Conservation (phyloP, 2,329 filamentous ascomycete genomes). For the Aspergillaceae sp. region DNA sequence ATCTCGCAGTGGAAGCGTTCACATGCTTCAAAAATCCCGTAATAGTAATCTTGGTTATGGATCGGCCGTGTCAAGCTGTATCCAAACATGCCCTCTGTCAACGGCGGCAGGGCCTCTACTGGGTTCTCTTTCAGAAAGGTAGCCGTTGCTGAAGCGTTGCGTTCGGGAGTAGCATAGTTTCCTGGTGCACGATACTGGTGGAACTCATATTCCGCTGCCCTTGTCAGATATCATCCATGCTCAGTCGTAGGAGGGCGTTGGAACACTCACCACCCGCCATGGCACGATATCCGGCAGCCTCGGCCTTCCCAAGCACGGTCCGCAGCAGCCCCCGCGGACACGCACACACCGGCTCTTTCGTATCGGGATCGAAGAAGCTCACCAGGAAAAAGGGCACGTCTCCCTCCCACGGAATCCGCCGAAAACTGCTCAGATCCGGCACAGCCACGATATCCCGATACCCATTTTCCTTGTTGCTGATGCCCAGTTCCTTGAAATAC, state of each 20-base stretch:
- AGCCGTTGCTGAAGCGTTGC: constrained; percentile 61
- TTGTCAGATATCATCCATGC: background rate
- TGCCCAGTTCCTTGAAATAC: constrained; percentile 73
- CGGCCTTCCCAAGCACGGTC: constrained; percentile 58
- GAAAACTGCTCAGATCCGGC: constrained; percentile 67
- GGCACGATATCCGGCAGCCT: constrained; percentile 62
- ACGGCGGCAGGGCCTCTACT: constrained; percentile 60
- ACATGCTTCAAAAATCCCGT: constrained; percentile 75
- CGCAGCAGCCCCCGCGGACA: constrained; percentile 72
- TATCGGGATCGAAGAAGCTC: constrained; percentile 75
- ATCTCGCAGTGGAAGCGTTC: constrained; percentile 69
- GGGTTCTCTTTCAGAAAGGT: constrained; percentile 66
- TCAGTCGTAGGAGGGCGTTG: background rate
- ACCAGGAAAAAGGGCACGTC: constrained; percentile 78
- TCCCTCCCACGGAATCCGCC: constrained; percentile 85
- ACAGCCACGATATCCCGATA: constrained; percentile 79
- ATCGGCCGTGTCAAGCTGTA: constrained; percentile 81
- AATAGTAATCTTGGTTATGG: constrained; percentile 89
- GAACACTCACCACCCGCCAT: constrained; percentile 72
- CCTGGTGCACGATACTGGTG: constrained; percentile 73
- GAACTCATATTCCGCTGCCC: constrained; percentile 83
- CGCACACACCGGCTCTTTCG: constrained; percentile 59
- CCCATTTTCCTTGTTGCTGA: constrained; percentile 85
- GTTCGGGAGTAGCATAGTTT: constrained; percentile 40
- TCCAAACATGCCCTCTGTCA: constrained; percentile 93